Percentiles rank a stretch among this genome's conserved stretches.
phyloP scores from a whole-genome alignment of 164 flowering plant species.

The Amborella trichopoda region DNA sequence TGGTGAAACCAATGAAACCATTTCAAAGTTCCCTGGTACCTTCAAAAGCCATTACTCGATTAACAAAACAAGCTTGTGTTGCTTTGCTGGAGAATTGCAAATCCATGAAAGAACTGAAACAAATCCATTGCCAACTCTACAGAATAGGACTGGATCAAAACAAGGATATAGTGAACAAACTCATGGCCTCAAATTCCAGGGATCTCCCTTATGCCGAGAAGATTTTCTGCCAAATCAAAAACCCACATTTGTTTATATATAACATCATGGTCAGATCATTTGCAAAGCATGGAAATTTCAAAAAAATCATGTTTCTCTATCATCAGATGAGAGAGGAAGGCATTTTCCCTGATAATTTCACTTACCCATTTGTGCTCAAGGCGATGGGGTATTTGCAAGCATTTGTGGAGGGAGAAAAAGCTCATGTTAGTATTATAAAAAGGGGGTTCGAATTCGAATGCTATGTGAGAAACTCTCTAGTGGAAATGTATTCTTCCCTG shows the following conservation, averaged over 20 bases:
- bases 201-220: conserved; percentile 36
- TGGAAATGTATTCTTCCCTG: conserved; percentile 56
- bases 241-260: conserved; percentile 37
- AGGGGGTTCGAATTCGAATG: conserved; percentile 44
- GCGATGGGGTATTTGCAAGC: conserved; percentile 42
- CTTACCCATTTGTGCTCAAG: conserved; percentile 72
- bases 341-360: conserved; percentile 55
- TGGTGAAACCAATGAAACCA: no score
- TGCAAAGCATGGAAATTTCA: conserved; percentile 23
- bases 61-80: conserved; percentile 29
- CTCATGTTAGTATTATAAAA: conserved; percentile 48
- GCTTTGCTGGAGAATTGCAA: conserved; percentile 37
- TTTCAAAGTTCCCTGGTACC: no score
- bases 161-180: conserved; percentile 22
- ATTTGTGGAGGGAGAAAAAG: conserved; percentile 30
- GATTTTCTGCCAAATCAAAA: conserved; percentile 20
- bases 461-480: conserved; percentile 56
- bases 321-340: conserved; percentile 26
- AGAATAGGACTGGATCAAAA: conserved; percentile 27
- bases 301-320: conserved; percentile 29
- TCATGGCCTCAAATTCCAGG: conserved; percentile 29
- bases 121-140: conserved; percentile 46
- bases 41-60: conserved; percentile 7
- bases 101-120: conserved; percentile 35
- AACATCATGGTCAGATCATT: conserved; percentile 54